A percentile compares a stretch with the other conserved stretches of the same genome.
These are phyloP conservation scores for Penicillium sp. DNA, from an alignment of 2,329 filamentous ascomycete species.

Conservation along the genomic window DNA sequence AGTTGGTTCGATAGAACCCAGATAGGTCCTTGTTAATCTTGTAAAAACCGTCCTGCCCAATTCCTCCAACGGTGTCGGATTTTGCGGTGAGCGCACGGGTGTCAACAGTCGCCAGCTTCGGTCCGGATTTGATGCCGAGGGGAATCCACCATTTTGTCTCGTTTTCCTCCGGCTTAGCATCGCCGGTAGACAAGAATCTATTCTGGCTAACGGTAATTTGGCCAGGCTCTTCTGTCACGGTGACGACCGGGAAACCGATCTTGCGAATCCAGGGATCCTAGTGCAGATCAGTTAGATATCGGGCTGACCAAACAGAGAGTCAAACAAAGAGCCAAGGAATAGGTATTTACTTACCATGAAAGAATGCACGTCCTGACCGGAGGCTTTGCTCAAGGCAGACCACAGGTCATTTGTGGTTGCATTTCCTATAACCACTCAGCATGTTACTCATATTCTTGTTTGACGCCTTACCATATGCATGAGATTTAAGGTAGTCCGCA, in stretches of 20 bases:
- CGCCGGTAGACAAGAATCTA: slow-evolving; percentile 87
- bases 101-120: slow-evolving; percentile 60
- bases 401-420: slow-evolving; percentile 90
- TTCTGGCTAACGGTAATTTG: slow-evolving; percentile 81
- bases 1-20: slow-evolving; percentile 91
- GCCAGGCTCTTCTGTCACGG: slow-evolving; percentile 76
- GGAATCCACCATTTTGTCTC: slow-evolving; percentile 95
- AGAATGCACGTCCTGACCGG: slow-evolving; percentile 76
- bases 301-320: neutral
- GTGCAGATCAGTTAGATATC: slow-evolving; percentile 10
- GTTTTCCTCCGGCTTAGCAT: slow-evolving; percentile 88
- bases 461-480: slow-evolving; percentile 67
- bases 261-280: slow-evolving; percentile 85
- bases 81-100: slow-evolving; percentile 70
- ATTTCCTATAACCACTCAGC: slow-evolving; percentile 50
- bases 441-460: neutral
- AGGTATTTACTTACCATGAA: slow-evolving; percentile 65
- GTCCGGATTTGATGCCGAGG: slow-evolving; percentile 75
- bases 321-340: neutral
- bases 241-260: slow-evolving; percentile 90
- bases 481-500: slow-evolving; percentile 79
- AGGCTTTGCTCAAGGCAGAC: slow-evolving; percentile 81
- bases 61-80: slow-evolving; percentile 65
- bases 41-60: slow-evolving; percentile 77
- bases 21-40: slow-evolving; percentile 88